Base-by-base conservation (phyloP, 225 moss, liverwort and hornwort species). In the Physcomitrellopsis africana region DNA sequence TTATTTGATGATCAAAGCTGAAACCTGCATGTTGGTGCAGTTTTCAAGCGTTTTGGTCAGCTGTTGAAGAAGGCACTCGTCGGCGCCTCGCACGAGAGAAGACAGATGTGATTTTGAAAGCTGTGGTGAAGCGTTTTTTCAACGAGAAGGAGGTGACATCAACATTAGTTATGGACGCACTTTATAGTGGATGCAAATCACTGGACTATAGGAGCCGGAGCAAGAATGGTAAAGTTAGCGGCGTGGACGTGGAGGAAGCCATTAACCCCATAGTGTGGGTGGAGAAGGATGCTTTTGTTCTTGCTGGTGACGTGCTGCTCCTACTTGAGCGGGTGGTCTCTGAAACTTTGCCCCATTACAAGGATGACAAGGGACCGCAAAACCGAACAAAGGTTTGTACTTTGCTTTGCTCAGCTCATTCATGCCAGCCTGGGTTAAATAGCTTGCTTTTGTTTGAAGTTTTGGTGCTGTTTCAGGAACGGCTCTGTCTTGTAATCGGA, bases 111-210 rank as follows among this genome's bases (percentile, higher is more conserved):
- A 95, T 99, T 66, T 75, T 99, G 82, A 99, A 95, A 77, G 99
- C 99, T 53, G 92, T 99, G 70, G 95, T 99, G 15, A 99, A 99
- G 79, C 87, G 95, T 18, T 99, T 99, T 69, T 99, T 99, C 74
- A 99, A 99, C 60, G 99, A 99, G 76, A 99, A 99, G 84, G 99
- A 99, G 75, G 99, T 99, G 61, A 99, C 99, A 1, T 99, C 99
- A 43, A 99, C 99, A 5, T 79, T 99, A 78, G 99, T 99, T 27
- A 99, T 99, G 99, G 99, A 99, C 79, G 94, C 99, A n/a, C 93
- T 99, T 24, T 99, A 99, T 68, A 99, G 99, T 81, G 99, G 99
- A 47, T 99, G 99, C 71, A 95, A 92, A 84, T 93, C 99, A 55
- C 88, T 99, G 27, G 99, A 99, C 77, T 99, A 99, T 63, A 89